Evolutionary conservation across 345 rosid species (phyloP).

Genomic region (Eucalyptus paniculata): DNA sequence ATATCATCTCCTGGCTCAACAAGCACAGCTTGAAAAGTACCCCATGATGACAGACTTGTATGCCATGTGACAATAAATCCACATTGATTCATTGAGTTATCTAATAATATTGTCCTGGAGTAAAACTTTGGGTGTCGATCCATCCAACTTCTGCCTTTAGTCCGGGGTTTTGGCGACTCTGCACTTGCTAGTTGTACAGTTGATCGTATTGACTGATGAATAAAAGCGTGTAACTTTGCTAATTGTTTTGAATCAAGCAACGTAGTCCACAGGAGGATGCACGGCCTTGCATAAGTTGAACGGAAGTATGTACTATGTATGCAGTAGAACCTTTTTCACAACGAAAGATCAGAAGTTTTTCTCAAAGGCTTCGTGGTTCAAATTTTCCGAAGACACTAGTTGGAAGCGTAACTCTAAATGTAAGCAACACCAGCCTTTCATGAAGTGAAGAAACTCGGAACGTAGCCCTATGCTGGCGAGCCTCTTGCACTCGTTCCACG

Average conservation of each 20-base stretch:
- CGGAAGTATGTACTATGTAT: background rate
- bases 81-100: background rate
- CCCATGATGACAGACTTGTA: background rate
- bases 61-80: background rate
- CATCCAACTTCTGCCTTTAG: background rate
- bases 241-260: background rate
- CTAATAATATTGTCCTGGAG: background rate
- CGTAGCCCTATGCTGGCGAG: background rate
- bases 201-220: background rate
- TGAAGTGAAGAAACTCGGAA: background rate
- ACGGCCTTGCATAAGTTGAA: background rate
- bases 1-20: constrained; percentile 78
- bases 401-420: background rate
- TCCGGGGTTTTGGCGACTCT: background rate
- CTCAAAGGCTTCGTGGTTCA: background rate
- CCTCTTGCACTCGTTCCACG: background rate
- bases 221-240: background rate
- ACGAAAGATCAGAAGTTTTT: background rate
- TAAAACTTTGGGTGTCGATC: background rate
- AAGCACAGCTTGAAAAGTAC: constrained; percentile 14
- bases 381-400: background rate
- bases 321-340: background rate
- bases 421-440: background rate
- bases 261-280: background rate
- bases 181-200: background rate